A percentile compares a stretch with the other conserved stretches of the same genome.
phyloP scores from a whole-genome alignment of 179 eudicot genomes.

The Patellifolia procumbens region DNA sequence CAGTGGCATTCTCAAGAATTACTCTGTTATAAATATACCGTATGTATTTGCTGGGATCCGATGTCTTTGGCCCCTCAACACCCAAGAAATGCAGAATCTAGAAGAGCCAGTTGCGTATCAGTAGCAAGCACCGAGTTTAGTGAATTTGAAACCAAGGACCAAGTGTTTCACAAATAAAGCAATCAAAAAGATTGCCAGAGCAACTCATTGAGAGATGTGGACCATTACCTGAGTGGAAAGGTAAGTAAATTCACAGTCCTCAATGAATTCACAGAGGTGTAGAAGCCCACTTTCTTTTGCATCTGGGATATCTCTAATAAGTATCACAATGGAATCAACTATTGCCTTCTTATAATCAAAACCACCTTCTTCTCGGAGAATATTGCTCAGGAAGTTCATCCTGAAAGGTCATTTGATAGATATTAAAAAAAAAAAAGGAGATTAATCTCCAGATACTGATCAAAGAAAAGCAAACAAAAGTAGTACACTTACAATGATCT shows the following conservation, averaged over 20 bases:
- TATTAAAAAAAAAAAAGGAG: no score
- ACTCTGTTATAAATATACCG: constrained; percentile 91
- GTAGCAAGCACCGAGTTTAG: constrained; percentile 11
- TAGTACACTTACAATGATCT: constrained; percentile 75
- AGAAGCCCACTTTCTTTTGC: constrained; percentile 97
- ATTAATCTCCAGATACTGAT: background rate
- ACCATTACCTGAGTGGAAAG: constrained; percentile 79
- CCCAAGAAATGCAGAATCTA: constrained; percentile 98
- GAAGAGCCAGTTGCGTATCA: constrained; percentile 13
- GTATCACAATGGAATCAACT: constrained; percentile 92
- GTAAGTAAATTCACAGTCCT: constrained; percentile 98
- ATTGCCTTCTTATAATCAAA: constrained; percentile 98
- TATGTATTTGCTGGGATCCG: constrained; percentile 97
- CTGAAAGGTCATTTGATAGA: constrained; percentile 42
- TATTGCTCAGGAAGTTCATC: constrained; percentile 97
- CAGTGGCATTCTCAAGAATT: constrained; percentile 98
- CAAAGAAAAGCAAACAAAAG: constrained; percentile 2
- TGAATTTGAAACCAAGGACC: no score
- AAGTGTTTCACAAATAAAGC: background rate
- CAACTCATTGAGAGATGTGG: background rate
- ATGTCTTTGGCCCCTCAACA: constrained; percentile 92
- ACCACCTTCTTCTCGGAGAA: constrained; percentile 98
- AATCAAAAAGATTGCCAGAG: background rate
- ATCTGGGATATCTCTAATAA: constrained; percentile 95
- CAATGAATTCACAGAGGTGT: constrained; percentile 97